A percentile compares a stretch with the other conserved stretches of the same genome.
phyloP scores from a whole-genome alignment of 768 basidiomycete species.

The Strobilomyces confusus region DNA sequence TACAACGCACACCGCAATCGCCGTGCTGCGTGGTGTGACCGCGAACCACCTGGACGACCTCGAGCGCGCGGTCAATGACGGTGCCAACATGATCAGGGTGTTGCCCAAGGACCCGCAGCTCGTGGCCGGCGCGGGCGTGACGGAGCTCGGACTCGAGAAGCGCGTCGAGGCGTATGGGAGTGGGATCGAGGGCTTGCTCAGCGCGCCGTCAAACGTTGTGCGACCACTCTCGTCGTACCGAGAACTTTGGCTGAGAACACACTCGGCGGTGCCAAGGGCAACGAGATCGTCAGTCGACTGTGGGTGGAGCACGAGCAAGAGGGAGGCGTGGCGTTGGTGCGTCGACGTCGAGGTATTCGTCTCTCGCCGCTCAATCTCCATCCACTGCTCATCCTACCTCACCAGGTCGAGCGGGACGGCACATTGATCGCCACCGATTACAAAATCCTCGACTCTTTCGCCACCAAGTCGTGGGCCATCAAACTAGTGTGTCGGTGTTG shows the following conservation, averaged over 20 bases:
- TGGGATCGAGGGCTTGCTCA: slow-evolving; percentile 89
- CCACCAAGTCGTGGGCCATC: slow-evolving; percentile 88
- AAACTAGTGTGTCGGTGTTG: slow-evolving; percentile 78
- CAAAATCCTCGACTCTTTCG: slow-evolving; percentile 83
- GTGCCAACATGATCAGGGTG: slow-evolving; percentile 92
- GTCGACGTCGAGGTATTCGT: slow-evolving; percentile 83
- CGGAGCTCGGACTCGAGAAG: slow-evolving; percentile 88
- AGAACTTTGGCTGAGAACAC: slow-evolving; percentile 94
- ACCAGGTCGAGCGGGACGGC: slow-evolving; percentile 73
- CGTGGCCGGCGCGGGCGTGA: slow-evolving; percentile 92
- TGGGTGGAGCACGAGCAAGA: slow-evolving; percentile 88
- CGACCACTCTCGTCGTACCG: slow-evolving; percentile 84
- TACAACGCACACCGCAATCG: slow-evolving; percentile 79
- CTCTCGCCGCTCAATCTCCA: not conserved
- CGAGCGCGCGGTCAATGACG: slow-evolving; percentile 94
- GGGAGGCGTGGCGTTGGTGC: slow-evolving; percentile 71
- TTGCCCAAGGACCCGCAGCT: slow-evolving; percentile 85
- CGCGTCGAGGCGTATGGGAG: slow-evolving; percentile 83
- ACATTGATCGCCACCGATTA: slow-evolving; percentile 59
- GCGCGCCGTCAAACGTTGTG: slow-evolving; percentile 89
- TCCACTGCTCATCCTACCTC: not conserved
- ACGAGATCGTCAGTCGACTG: slow-evolving; percentile 83
- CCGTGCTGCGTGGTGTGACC: slow-evolving; percentile 93
- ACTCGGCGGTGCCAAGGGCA: slow-evolving; percentile 83
- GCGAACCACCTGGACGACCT: slow-evolving; percentile 93